Evolutionary conservation across 768 basidiomycete genomes (phyloP).

Genomic region (Chalciporus piperatus): DNA sequence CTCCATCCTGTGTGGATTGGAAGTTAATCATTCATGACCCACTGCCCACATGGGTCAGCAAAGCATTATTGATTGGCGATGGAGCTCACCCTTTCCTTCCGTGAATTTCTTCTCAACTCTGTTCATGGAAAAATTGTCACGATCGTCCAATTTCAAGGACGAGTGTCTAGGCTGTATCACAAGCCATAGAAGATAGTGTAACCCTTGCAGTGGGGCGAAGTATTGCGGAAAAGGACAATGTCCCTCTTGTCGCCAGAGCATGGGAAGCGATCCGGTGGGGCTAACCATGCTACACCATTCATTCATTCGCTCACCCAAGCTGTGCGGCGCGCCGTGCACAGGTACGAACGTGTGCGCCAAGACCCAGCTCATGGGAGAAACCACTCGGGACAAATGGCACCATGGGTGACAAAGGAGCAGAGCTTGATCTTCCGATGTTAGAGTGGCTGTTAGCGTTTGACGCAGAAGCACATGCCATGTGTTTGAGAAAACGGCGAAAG

Average conservation of each 20-base stretch:
- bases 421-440: conserved; percentile 19
- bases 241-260: conserved; percentile 7
- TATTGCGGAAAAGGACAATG: conserved; percentile 2
- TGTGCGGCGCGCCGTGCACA: not conserved
- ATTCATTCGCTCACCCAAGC: not conserved
- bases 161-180: conserved; percentile 36
- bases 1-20: conserved; percentile 36
- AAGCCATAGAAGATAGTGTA: conserved; percentile 41
- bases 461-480: conserved; percentile 25
- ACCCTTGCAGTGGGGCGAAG: conserved; percentile 31
- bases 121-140: not conserved
- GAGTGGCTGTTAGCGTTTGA: conserved; percentile 30
- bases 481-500: conserved; percentile 17
- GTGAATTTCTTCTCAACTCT: conserved; percentile 6
- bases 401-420: conserved; percentile 10
- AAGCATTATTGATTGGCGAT: conserved; percentile 25
- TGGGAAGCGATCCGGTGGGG: conserved; percentile 15
- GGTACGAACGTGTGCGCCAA: conserved; percentile 24
- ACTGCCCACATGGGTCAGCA: conserved; percentile 36
- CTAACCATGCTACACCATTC: not conserved
- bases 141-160: not conserved
- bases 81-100: conserved; percentile 33
- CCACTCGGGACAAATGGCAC: conserved; percentile 25
- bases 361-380: conserved; percentile 24
- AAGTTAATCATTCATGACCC: conserved; percentile 38